Conservation (phyloP, 2,329 filamentous ascomycete genomes). For the Beauveria caledonica region DNA sequence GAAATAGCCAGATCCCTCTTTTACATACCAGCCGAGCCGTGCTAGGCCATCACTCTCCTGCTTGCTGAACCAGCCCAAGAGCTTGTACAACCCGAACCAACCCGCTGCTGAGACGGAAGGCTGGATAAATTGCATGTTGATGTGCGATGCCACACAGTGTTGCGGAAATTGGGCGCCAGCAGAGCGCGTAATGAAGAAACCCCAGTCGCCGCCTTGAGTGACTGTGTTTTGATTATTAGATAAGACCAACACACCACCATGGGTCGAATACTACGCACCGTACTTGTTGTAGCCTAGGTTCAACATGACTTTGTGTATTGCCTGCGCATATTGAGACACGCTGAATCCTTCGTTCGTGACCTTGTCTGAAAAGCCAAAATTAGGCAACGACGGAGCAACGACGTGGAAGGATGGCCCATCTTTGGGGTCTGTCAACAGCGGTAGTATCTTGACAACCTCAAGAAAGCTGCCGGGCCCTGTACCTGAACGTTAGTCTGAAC, state of each 20-base stretch:
- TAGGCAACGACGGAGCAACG: conserved; percentile 50
- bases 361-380: conserved; percentile 33
- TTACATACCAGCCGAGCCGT: conserved; percentile 48
- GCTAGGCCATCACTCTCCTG: conserved; percentile 43
- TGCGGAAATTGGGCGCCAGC: conserved; percentile 50
- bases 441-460: conserved; percentile 56
- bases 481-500: not conserved
- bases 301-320: conserved; percentile 59
- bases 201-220: conserved; percentile 61
- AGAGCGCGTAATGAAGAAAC: conserved; percentile 51
- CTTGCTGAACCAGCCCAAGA: conserved; percentile 13
- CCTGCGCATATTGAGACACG: conserved; percentile 37
- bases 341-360: conserved; percentile 23
- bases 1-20: conserved; percentile 37
- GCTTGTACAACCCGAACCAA: conserved; percentile 26
- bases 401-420: conserved; percentile 41
- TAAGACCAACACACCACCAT: too few species aligned
- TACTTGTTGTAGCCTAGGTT: conserved; percentile 47
- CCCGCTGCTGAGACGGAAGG: conserved; percentile 33
- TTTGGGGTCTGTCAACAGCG: conserved; percentile 29
- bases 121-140: conserved; percentile 45
- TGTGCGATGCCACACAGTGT: conserved; percentile 35
- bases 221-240: conserved; percentile 12
- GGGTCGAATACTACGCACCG: conserved; percentile 15
- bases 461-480: conserved; percentile 60